Base-by-base conservation (phyloP, 441 rosid genomes). In the Hura crepitans region DNA sequence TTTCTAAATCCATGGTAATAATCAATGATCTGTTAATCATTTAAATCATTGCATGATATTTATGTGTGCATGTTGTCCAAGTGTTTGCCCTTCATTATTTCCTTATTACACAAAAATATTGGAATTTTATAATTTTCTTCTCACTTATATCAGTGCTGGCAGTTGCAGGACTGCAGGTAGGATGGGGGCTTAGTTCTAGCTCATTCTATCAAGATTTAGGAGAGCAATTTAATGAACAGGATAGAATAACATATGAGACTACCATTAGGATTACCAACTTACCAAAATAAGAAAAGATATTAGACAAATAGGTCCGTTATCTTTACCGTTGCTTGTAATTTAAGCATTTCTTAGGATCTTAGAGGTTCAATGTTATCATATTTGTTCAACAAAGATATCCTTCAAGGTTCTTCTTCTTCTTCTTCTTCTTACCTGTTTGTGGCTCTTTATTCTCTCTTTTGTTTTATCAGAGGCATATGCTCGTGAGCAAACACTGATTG, bases 401-500 rank as follows among this genome's bases (percentile, higher is more conserved):
- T 3, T 42, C 68, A 18, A 35, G 6, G 15, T 25, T 25, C 35
- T 53, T 23, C 33, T 60, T 12, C 42, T 39, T 27, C 25, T 13
- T 5, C 62, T 27, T 53, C 35, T 9, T 65, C 58, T 65, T 31
- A 54, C 69, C 53, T 28, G 13, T 46, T 50, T 45, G 62, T 69
- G 23, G 46, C 28, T 68, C 46, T 58, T 54, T 43, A 62, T 57
- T 45, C 15, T 68, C 64, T 30, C 67, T 54, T 33, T 2, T 37
- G 66, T 62, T 74, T 59, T 78, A 30, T 56, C 69, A 90, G 99
- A 90, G 88, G 92, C 97, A 57, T 92, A 90, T 74, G 81, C 97
- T 62, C 90, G 80, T 27, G 97, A 94, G 80, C 96, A 94, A 77
- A 87, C 97, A 8, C 81, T 60, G 58, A 86, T 92, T 49, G 96